phyloP scores from a whole-genome alignment of 352 stramenopile genomes.

The Peronospora destructor region DNA sequence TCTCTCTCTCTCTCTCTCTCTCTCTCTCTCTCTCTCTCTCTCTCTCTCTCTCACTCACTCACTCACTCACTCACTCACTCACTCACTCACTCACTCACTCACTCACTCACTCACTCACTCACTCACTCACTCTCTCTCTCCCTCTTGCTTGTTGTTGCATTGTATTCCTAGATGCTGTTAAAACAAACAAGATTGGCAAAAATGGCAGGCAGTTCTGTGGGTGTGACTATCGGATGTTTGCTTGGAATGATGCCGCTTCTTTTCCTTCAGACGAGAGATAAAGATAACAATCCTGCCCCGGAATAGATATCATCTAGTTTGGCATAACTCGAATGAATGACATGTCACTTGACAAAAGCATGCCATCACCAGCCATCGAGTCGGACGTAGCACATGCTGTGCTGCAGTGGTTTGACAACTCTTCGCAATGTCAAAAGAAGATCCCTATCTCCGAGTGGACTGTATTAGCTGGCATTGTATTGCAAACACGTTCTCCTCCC shows the following conservation, averaged over 20 bases:
- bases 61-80: background rate
- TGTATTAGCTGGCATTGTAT: slow-evolving; percentile 51
- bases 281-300: slow-evolving; percentile 1
- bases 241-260: slow-evolving; percentile 70
- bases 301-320: slow-evolving; percentile 4
- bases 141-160: slow-evolving; percentile 1
- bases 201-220: slow-evolving; percentile 53
- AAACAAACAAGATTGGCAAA: slow-evolving; percentile 62
- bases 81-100: background rate
- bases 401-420: slow-evolving; percentile 54
- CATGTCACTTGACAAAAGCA: slow-evolving; percentile 5
- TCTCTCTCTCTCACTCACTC: slow-evolving; percentile 2
- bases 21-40: background rate
- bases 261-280: slow-evolving; percentile 60
- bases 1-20: background rate
- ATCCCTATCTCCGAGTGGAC: slow-evolving; percentile 48
- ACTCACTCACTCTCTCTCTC: background rate
- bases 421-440: slow-evolving; percentile 53
- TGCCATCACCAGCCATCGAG: slow-evolving; percentile 15
- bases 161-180: slow-evolving; percentile 41
- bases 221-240: slow-evolving; percentile 69
- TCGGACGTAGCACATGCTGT: slow-evolving; percentile 37
- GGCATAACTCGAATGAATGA: slow-evolving; percentile 6
- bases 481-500: slow-evolving; percentile 13
- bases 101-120: background rate